Conservation (phyloP, 2,329 filamentous ascomycete genomes). For the Fusarium paranaense region DNA sequence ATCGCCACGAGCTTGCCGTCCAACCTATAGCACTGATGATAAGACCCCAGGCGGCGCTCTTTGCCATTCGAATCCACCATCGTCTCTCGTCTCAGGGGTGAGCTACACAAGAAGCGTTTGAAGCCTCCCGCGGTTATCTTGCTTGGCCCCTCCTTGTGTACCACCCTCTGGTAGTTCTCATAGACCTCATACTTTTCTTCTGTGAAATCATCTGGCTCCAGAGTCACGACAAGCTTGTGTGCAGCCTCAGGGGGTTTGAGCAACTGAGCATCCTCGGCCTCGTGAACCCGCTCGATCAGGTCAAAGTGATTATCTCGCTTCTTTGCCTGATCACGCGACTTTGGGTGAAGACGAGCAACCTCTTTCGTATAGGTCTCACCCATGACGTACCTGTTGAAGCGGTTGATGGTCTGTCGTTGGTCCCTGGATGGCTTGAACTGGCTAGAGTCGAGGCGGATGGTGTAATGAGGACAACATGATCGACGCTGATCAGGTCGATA, state of each 20-base stretch:
- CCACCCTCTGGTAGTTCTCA: slow-evolving; percentile 78
- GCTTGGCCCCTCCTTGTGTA: slow-evolving; percentile 74
- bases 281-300: slow-evolving; percentile 74
- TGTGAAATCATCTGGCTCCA: slow-evolving; percentile 78
- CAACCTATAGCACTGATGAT: slow-evolving; percentile 84
- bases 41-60: slow-evolving; percentile 74
- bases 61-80: slow-evolving; percentile 60
- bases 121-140: slow-evolving; percentile 74
- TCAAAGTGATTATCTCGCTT: slow-evolving; percentile 76
- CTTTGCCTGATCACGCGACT: slow-evolving; percentile 73
- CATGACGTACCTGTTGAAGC: slow-evolving; percentile 78
- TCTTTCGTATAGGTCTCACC: slow-evolving; percentile 76
- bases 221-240: slow-evolving; percentile 74
- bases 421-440: slow-evolving; percentile 75
- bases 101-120: slow-evolving; percentile 78
- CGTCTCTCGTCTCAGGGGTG: slow-evolving; percentile 68
- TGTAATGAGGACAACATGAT: slow-evolving; percentile 94
- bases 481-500: slow-evolving; percentile 83
- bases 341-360: slow-evolving; percentile 72
- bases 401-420: slow-evolving; percentile 80
- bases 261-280: slow-evolving; percentile 69
- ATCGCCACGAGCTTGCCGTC: slow-evolving; percentile 82
- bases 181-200: slow-evolving; percentile 81
- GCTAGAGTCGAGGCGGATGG: slow-evolving; percentile 76
- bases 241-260: slow-evolving; percentile 72